Percentiles rank a stretch among this genome's conserved stretches.
Conservation (phyloP, 1,284 basidiomycete genomes). For the Irpex lacteus region DNA sequence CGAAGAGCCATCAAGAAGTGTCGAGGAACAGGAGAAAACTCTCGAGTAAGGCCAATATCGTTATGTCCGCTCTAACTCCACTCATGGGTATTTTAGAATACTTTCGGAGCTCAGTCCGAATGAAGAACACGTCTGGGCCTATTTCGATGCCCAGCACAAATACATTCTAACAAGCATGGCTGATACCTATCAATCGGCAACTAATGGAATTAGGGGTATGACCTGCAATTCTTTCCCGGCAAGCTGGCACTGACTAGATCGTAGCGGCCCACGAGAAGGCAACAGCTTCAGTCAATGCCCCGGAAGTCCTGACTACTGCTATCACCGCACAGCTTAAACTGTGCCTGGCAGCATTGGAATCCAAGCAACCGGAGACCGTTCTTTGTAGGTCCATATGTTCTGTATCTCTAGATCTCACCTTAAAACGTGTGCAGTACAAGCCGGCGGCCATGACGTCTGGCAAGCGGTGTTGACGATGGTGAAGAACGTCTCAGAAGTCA, state of each 20-base stretch:
- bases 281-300: slow-evolving; percentile 31
- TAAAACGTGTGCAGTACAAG: slow-evolving; percentile 26
- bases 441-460: slow-evolving; percentile 77
- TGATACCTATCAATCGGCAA: slow-evolving; percentile 56
- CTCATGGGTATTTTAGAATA: slow-evolving; percentile 48
- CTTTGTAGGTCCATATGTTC: slow-evolving; percentile 49
- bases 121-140: slow-evolving; percentile 92
- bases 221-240: slow-evolving; percentile 5
- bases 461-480: slow-evolving; percentile 71
- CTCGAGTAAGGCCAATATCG: slow-evolving; percentile 72
- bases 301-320: slow-evolving; percentile 38
- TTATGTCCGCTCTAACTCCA: background rate
- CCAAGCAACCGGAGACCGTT: slow-evolving; percentile 59
- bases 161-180: slow-evolving; percentile 83
- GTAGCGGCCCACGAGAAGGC: slow-evolving; percentile 37
- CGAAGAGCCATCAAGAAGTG: slow-evolving; percentile 72
- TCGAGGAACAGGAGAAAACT: slow-evolving; percentile 97
- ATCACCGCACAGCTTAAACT: slow-evolving; percentile 55
- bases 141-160: slow-evolving; percentile 90
- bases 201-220: slow-evolving; percentile 58
- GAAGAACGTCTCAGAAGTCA: slow-evolving; percentile 68
- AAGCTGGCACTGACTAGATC: slow-evolving; percentile 30
- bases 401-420: background rate
- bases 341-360: slow-evolving; percentile 57
- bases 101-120: slow-evolving; percentile 79